Evolutionary conservation across 108 stramenopile species (phyloP), one percentile per base, ranked within the genome.

Genomic region (Cyclotella kingstonii): DNA sequence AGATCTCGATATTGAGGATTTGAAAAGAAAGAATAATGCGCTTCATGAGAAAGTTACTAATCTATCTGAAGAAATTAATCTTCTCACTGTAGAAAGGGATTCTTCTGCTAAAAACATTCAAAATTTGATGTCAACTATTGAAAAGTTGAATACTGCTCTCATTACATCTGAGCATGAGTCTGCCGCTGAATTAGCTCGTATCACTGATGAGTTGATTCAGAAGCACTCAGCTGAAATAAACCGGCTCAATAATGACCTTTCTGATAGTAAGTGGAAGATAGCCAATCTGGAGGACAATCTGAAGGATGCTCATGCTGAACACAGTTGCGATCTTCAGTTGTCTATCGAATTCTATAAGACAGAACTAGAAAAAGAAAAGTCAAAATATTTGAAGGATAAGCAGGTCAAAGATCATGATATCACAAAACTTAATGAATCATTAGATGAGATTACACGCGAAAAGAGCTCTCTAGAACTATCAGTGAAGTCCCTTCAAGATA

Each of bases 121-220:
- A 60, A 29, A 39, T 30, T 19, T 68, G 49, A 58, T 50, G 1
- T 42, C 29, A 5, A 51, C 56, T 30, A 49, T 68, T 0, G 38
- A 54, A n/a, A 61, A 55, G 54, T 51, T 70, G 5, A 54, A 70
- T 29, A 38, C 8, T 23, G 47, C 49, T 6, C 48, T 49, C 39
- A 23, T 39, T 29, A 22, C 34, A 22, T 18, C 44, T 1, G 46
- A 46, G 35, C 47, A 35, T 38, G 45, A 49, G 12, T n/a, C 48
- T 8, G 38, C 47, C 1, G 46, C 47, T 3, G 47, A 62, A 35
- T 2, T 56, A 1, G 27, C 15, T 27, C 55, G 55, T 0, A 42
- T 56, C 41, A 23, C 55, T 23, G 39, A 42, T 14, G 55, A 56
- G 40, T 25, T 56, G 39, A 56, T 56, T 56, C 55, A 41, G 28